phyloP scores from a whole-genome alignment of 257 asterid species.

The Nicotiana tabacum region DNA sequence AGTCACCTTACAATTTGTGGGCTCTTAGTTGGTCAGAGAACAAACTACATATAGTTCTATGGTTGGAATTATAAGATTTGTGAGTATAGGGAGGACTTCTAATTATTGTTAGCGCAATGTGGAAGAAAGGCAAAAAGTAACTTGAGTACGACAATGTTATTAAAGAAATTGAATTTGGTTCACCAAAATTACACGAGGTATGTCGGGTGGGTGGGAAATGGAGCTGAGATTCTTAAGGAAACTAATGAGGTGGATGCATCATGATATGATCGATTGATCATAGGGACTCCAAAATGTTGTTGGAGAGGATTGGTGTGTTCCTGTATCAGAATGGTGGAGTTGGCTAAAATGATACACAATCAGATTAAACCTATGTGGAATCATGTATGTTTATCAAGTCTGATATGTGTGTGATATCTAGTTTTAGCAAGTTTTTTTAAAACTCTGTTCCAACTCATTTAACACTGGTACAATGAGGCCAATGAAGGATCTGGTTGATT shows the following conservation, averaged over 20 bases:
- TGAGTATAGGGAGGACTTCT: not conserved
- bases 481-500: not conserved
- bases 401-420: not conserved
- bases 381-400: not conserved
- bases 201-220: not conserved
- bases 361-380: not conserved
- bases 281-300: not conserved
- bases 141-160: not conserved
- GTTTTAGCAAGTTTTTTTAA: not conserved
- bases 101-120: not conserved
- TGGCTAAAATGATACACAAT: not conserved
- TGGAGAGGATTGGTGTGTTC: not conserved
- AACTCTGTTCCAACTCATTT: not conserved
- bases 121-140: not conserved
- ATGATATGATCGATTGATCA: not conserved
- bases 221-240: not conserved
- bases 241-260: not conserved
- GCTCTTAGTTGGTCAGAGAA: constrained; percentile 1
- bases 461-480: not conserved
- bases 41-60: not conserved
- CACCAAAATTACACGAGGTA: not conserved
- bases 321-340: not conserved
- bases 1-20: not conserved
- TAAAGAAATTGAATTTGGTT: not conserved
- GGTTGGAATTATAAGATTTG: not conserved